These are phyloP conservation scores for Podaxis sp. DNA, from an alignment of 768 basidiomycete species.

Conservation along the genomic window DNA sequence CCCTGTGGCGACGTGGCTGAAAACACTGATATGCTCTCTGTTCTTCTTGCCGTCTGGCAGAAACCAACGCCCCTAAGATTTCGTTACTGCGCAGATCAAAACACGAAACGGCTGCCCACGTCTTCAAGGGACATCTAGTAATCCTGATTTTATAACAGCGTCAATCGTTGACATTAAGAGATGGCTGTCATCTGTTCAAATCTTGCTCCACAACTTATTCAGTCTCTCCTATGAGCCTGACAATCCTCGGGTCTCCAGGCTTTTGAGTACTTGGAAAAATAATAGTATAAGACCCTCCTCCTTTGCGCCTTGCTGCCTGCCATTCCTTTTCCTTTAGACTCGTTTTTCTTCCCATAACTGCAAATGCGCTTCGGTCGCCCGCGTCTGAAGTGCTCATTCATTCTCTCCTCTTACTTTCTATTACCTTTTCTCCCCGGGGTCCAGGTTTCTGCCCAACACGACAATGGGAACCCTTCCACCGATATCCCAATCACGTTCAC, in stretches of 20 bases:
- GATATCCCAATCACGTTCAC: background rate
- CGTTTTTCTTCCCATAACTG: background rate
- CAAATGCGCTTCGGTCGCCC: conserved; percentile 4
- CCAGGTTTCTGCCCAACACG: background rate
- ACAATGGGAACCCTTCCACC: background rate
- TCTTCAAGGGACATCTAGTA: background rate
- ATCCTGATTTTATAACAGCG: background rate
- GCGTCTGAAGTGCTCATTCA: background rate
- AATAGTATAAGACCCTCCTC: background rate
- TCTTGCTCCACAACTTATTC: background rate
- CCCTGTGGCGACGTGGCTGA: too few relatives aligned
- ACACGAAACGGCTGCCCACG: background rate
- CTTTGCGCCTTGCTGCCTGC: background rate
- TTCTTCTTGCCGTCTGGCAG: too few relatives aligned
- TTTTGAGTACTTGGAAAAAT: background rate
- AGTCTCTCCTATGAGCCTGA: background rate
- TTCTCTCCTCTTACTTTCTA: background rate
- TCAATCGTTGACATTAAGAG: background rate
- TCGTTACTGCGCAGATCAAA: background rate
- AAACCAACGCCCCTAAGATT: background rate
- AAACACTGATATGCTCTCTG: too few relatives aligned
- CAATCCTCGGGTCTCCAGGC: background rate
- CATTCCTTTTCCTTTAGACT: background rate
- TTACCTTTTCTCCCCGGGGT: background rate
- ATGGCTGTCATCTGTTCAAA: background rate